Base-by-base conservation (phyloP, 306 rosid species). In the Begonia loranthoides region DNA sequence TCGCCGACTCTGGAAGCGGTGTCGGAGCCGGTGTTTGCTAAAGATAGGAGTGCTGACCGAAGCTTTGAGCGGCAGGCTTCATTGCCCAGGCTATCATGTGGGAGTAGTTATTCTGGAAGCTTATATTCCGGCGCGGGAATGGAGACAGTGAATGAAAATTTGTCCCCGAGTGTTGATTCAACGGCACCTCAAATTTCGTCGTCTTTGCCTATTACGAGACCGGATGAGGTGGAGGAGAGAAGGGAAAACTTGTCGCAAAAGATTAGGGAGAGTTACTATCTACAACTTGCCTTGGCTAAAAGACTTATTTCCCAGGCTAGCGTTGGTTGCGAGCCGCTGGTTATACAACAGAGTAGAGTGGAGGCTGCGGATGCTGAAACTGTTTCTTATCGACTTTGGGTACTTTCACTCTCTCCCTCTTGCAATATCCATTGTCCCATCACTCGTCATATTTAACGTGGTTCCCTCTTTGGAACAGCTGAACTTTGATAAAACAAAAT, bases 331-430 rank as follows among this genome's bases (percentile, higher is more conserved):
- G 88, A 86, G 61, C 82, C 94, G 0, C 45, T 68, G 64, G 66
- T 90, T 6, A 49, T 73, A 69, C 70, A 57, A 3, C 58, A 70
- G 43, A 52, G 66, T 5, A 87, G 73, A 38, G 48, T 65, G 41
- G 81, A 80, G 22, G 60, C 68, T 12, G 66, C 87, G 52, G 94
- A 86, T 57, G 79, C 70, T 9, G 86, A 80, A 61, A 65, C 80
- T 11, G 87, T 86, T 69, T 90, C 99, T 49, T 86, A 90, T 67
- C 88, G 99, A 19, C 79, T 90, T 15, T 90, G 99, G 99, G 99
- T 90, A 74, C 55, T 47, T 48, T 24, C 57, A 58, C 49, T 28
- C 49, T 24, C 40, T 45, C 2, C 58, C 51, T 45, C 56, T 28
- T 28, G 36, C 36, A 4, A n/a, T 4, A 43, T 43, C 47, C 6